phyloP scores from a whole-genome alignment of 345 rosid genomes.

The Xanthoceras sorbifolium region DNA sequence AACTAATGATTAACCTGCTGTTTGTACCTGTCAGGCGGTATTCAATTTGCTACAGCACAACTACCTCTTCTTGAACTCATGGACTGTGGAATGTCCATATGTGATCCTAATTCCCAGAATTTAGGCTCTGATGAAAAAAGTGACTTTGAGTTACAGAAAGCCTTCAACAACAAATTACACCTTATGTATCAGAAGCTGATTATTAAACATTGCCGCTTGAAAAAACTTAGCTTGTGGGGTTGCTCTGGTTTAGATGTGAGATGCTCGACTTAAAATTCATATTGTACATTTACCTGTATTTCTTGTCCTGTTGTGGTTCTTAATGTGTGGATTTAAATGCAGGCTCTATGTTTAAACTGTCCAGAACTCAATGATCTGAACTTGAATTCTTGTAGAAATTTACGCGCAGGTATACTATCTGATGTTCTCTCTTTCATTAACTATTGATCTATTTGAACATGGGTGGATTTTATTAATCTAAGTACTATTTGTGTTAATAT shows the following conservation, averaged over 20 bases:
- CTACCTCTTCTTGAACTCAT: conserved; percentile 91
- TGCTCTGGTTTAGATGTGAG: conserved; percentile 97
- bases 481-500: background rate
- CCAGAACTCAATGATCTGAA: conserved; percentile 90
- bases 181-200: conserved; percentile 82
- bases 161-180: conserved; percentile 52
- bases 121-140: conserved; percentile 38
- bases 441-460: conserved; percentile 6
- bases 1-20: background rate
- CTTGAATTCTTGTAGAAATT: conserved; percentile 72
- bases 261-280: conserved; percentile 4
- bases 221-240: conserved; percentile 97
- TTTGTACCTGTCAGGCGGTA: conserved; percentile 65
- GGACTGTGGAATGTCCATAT: conserved; percentile 98
- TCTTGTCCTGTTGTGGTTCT: conserved; percentile 25
- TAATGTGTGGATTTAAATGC: conserved; percentile 39
- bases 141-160: conserved; percentile 41
- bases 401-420: conserved; percentile 60
- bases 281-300: background rate
- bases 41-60: conserved; percentile 96
- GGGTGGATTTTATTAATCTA: background rate
- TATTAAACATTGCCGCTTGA: conserved; percentile 75
- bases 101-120: conserved; percentile 56
- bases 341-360: conserved; percentile 87
- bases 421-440: background rate